A percentile compares a stretch with the other conserved stretches of the same genome.
Conservation (phyloP, 495 filamentous ascomycete genomes). For the Parachaetomium inaequale region DNA sequence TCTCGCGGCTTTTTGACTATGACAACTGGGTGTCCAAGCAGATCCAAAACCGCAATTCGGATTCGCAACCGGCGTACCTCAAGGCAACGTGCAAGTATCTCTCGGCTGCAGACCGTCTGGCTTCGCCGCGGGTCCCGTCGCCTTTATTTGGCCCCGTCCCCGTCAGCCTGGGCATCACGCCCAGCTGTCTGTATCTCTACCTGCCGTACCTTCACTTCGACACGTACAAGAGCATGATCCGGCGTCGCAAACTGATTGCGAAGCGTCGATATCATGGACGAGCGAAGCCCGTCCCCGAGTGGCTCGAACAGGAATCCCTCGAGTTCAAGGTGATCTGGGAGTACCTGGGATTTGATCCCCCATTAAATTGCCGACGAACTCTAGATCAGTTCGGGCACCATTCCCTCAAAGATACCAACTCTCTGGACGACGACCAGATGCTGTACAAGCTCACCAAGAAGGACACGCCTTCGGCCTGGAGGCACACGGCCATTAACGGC, state of each 20-base stretch:
- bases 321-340: conserved; percentile 63
- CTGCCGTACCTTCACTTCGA: conserved; percentile 63
- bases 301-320: conserved; percentile 51
- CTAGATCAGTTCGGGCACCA: conserved; percentile 67
- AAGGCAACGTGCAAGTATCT: conserved; percentile 45
- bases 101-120: conserved; percentile 38
- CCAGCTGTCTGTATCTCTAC: conserved; percentile 44
- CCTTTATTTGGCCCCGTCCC: conserved; percentile 16
- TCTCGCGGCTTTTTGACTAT: conserved; percentile 48
- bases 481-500: background rate
- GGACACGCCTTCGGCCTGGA: conserved; percentile 9
- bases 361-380: conserved; percentile 61
- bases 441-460: conserved; percentile 63
- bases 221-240: conserved; percentile 57
- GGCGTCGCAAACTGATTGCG: conserved; percentile 56
- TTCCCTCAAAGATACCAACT: conserved; percentile 56
- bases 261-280: conserved; percentile 54
- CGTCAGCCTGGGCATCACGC: conserved; percentile 38
- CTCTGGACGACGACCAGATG: conserved; percentile 67
- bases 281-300: conserved; percentile 52
- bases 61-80: conserved; percentile 45
- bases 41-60: conserved; percentile 43
- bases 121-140: conserved; percentile 32
- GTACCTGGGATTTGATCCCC: conserved; percentile 60
- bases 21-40: conserved; percentile 48